phyloP scores from a whole-genome alignment of 1,139 yeast genomes.

The Kodamaea anthophila region DNA sequence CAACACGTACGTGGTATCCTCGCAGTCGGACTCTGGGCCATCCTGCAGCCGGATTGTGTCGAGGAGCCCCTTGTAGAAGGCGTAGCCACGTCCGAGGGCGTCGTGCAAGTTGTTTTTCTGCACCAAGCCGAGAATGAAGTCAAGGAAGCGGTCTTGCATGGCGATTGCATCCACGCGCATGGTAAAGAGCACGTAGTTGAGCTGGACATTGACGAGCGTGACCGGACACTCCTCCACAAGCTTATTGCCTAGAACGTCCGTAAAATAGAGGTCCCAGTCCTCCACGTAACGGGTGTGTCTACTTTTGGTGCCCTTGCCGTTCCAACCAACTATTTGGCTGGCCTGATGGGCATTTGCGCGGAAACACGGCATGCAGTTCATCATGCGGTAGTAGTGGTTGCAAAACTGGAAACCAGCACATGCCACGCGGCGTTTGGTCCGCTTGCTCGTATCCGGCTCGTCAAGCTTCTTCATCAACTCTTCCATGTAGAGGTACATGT shows the following conservation, averaged over 20 bases:
- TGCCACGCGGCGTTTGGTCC: conserved; percentile 7
- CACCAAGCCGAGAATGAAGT: conserved; percentile 7
- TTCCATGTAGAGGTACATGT: conserved; percentile 9
- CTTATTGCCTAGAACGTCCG: conserved; percentile 19
- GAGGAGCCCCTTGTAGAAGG: conserved; percentile 4
- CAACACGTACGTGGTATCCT: conserved; percentile 10
- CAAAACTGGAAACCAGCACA: conserved; percentile 8
- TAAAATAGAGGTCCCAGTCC: conserved; percentile 24
- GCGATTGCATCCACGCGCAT: conserved; percentile 24
- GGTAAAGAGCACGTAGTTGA: conserved; percentile 32
- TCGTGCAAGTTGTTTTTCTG: conserved; percentile 5
- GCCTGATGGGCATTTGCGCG: conserved; percentile 4
- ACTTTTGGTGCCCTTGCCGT: neutral
- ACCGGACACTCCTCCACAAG: conserved; percentile 21
- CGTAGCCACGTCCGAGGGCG: conserved; percentile 5
- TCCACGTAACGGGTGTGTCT: conserved; percentile 10
- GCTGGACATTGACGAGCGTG: conserved; percentile 29
- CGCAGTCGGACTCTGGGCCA: conserved; percentile 6
- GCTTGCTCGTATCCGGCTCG: conserved; percentile 3
- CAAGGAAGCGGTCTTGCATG: conserved; percentile 15
- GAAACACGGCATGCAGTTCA: conserved; percentile 6
- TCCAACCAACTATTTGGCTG: conserved; percentile 3
- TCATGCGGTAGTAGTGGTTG: conserved; percentile 2
- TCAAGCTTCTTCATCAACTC: conserved; percentile 9
- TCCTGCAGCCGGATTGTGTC: conserved; percentile 4